A percentile compares a stretch with the other conserved stretches of the same genome.
Conservation (phyloP, 179 eudicot species). For the Vitellaria paradoxa region DNA sequence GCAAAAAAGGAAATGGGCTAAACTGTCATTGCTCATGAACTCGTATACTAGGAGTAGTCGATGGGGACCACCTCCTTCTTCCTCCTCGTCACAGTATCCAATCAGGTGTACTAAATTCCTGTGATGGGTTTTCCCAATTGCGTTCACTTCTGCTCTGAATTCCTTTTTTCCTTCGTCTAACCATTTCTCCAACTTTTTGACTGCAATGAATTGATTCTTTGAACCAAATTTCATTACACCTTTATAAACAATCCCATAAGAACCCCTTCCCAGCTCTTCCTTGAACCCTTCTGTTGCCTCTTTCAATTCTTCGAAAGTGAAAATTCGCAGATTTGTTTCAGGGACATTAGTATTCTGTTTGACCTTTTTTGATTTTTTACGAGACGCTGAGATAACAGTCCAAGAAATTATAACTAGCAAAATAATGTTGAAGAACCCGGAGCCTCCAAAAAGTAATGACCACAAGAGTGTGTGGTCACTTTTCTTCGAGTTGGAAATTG, state of each 20-base stretch:
- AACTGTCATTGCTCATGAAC: constrained; percentile 12
- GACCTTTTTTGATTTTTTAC: not conserved
- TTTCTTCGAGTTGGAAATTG: not conserved
- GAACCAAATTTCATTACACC: not conserved
- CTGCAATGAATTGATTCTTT: not conserved
- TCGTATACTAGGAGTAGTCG: constrained; percentile 7
- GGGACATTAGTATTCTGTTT: not conserved
- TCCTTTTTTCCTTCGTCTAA: not conserved
- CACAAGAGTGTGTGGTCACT: not conserved
- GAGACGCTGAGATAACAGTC: not conserved
- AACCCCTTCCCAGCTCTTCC: no score
- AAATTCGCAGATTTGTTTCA: not conserved
- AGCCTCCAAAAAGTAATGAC: not conserved
- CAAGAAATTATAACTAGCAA: not conserved
- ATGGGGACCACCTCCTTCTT: no score
- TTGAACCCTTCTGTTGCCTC: no score
- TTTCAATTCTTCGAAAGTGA: not conserved
- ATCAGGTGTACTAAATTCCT: not conserved
- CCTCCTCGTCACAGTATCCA: constrained; percentile 2
- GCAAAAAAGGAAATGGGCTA: not conserved
- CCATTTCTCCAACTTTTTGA: not conserved
- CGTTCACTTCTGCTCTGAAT: not conserved
- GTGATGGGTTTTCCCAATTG: no score
- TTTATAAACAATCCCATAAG: no score
- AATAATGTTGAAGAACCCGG: not conserved